Percentiles rank a stretch among this genome's conserved stretches.
These are phyloP conservation scores for Hymenoscyphus repandus DNA, from an alignment of 2,329 filamentous ascomycete genomes.

Conservation along the genomic window DNA sequence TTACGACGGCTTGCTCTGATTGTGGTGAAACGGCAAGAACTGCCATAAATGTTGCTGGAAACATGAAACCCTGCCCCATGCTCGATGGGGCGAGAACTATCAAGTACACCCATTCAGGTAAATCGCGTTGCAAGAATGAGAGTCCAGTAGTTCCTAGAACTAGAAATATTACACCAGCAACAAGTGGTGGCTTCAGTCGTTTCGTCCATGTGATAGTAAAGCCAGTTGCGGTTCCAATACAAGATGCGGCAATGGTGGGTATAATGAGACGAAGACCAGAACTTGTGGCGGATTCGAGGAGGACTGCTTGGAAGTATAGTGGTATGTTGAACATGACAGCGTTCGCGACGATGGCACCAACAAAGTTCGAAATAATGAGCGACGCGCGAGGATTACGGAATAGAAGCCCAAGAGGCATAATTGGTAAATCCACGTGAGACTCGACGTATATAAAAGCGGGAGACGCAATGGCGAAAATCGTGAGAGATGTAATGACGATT, in stretches of 20 bases:
- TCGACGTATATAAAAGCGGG: slow-evolving; percentile 50
- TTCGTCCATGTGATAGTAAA: slow-evolving; percentile 57
- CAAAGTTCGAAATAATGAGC: slow-evolving; percentile 51
- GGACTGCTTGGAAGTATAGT: slow-evolving; percentile 71
- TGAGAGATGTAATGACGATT: slow-evolving; percentile 47
- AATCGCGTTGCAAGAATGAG: slow-evolving; percentile 43
- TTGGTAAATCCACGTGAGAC: slow-evolving; percentile 44
- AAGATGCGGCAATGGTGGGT: slow-evolving; percentile 52
- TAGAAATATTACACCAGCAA: slow-evolving; percentile 44
- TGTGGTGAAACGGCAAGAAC: slow-evolving; percentile 56
- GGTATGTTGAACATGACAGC: slow-evolving; percentile 60
- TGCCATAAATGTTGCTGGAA: slow-evolving; percentile 59
- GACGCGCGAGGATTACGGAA: slow-evolving; percentile 47
- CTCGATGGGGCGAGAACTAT: slow-evolving; percentile 51
- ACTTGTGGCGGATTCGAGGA: slow-evolving; percentile 61
- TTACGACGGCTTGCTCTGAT: slow-evolving; percentile 61
- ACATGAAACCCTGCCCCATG: slow-evolving; percentile 58
- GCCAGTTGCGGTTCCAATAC: slow-evolving; percentile 52
- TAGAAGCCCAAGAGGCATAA: slow-evolving; percentile 55
- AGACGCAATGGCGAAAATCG: slow-evolving; percentile 42
- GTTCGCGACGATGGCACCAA: slow-evolving; percentile 47
- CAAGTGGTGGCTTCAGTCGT: slow-evolving; percentile 54
- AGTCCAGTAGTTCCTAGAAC: slow-evolving; percentile 48
- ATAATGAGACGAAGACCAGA: slow-evolving; percentile 69
- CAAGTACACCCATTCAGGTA: slow-evolving; percentile 49